Conservation (phyloP, 345 rosid species). For the Chamaenerion angustifolium region DNA sequence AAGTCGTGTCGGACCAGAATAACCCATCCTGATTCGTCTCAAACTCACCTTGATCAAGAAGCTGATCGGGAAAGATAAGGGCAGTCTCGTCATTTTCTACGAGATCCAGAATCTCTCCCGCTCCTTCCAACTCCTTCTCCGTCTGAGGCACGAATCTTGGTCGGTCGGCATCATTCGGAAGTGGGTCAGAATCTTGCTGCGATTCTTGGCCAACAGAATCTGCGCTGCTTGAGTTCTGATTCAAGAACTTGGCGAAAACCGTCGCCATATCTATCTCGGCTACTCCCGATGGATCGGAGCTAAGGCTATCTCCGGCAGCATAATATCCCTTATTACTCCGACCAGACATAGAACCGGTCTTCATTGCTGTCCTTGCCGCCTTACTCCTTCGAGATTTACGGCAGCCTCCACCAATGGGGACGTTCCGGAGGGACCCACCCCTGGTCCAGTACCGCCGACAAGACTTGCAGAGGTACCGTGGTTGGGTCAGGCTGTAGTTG, state of each 20-base stretch:
- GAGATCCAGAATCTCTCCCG: too few species aligned
- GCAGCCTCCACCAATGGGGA: conserved; percentile 82
- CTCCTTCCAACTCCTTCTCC: too few species aligned
- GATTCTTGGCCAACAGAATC: not conserved
- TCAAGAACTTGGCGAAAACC: conserved; percentile 62
- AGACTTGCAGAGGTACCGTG: conserved; percentile 69
- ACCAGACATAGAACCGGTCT: not conserved
- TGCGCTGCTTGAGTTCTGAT: conserved; percentile 10
- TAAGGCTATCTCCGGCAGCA: conserved; percentile 7
- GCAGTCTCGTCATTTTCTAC: too few species aligned
- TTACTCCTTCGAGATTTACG: conserved; percentile 51
- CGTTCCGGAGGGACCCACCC: conserved; percentile 75
- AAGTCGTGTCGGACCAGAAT: too few species aligned
- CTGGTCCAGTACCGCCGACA: conserved; percentile 87
- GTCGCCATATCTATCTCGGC: conserved; percentile 54
- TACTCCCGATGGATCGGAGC: conserved; percentile 3
- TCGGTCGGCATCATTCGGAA: too few species aligned
- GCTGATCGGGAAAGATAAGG: too few species aligned
- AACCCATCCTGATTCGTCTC: too few species aligned
- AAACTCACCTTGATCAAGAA: too few species aligned
- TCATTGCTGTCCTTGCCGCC: conserved; percentile 9
- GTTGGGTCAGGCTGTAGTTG: conserved; percentile 87
- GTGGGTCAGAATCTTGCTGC: not conserved
- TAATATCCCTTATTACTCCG: not conserved
- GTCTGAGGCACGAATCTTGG: too few species aligned